Base-by-base conservation (phyloP, 768 basidiomycete genomes). In the Lactarius hengduanensis region DNA sequence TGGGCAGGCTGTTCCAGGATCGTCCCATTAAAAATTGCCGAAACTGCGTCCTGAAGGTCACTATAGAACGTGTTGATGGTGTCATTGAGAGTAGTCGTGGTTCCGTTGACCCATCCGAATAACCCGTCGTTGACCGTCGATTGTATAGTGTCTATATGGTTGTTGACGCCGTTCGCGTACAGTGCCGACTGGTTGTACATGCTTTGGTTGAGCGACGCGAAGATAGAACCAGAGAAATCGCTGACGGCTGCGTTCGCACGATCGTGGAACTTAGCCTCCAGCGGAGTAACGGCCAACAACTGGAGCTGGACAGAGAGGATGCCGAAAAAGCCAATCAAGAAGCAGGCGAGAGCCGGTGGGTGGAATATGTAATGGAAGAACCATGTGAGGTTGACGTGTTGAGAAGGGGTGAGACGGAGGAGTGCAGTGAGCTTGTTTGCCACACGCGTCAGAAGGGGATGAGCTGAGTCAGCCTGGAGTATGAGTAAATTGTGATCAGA, bases 31-130 rank as follows among this genome's bases (percentile, higher is more conserved):
- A 98, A 96, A 10, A 94, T 83, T 1, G 82, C 81, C 62, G 81
- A 78, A n/a, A 98, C 92, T 7, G 85, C 81, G 54, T 83, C 80
- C 76, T 96, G 91, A 38, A 99, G 78, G 59, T 94, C 94, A 63
- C 80, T 80, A 78, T 98, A 98, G 76, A 99, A 96, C 56, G 81
- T 82, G 74, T 85, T 89, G 72, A 99, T 79, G 3, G 96, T 97
- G 71, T 80, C 79, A 76, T 99, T 99, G 61, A 99, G 83, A 7
- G 89, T 87, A 4, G 86, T 87, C 1, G 94, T 96, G 9, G 96
- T 96, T 20, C 81, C 83, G 72, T 98, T 94, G 58, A 98, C 89
- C 96, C 96, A 98, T 11, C 95, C 94, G 69, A 98, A 96, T 56
- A 98, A 77, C 30, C 90, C 91, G 47, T 92, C 79, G 74, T 98